phyloP scores from a whole-genome alignment of 768 basidiomycete genomes.

The Mycena leptocephala region DNA sequence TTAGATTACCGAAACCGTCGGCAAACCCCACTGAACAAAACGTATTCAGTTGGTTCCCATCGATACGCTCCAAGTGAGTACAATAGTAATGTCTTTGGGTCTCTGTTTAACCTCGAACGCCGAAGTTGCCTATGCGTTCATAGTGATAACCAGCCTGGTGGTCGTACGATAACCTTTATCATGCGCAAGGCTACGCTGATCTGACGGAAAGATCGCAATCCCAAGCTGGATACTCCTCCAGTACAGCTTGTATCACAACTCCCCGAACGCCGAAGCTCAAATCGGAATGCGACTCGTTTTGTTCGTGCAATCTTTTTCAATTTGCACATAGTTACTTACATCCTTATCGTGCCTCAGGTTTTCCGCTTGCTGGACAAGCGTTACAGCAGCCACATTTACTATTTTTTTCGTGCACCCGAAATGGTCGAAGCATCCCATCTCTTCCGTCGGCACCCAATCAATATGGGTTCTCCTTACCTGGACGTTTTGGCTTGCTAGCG shows the following conservation, averaged over 20 bases:
- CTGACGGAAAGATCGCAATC: slow-evolving; percentile 60
- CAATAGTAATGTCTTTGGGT: background rate
- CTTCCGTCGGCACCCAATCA: slow-evolving; percentile 73
- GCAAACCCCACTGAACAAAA: slow-evolving; percentile 67
- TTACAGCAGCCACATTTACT: slow-evolving; percentile 68
- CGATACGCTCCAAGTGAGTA: slow-evolving; percentile 69
- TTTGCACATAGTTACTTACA: background rate
- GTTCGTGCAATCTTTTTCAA: too few species aligned
- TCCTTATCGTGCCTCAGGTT: slow-evolving; percentile 57
- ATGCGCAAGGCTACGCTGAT: background rate
- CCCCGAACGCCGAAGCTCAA: slow-evolving; percentile 62
- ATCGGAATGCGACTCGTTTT: slow-evolving; percentile 64
- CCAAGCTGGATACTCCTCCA: slow-evolving; percentile 75
- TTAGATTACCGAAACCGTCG: slow-evolving; percentile 63
- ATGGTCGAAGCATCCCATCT: slow-evolving; percentile 68
- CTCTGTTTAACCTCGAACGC: slow-evolving; percentile 30
- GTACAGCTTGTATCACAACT: slow-evolving; percentile 68
- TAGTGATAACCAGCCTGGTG: slow-evolving; percentile 65
- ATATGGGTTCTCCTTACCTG: slow-evolving; percentile 74
- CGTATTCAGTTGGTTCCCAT: slow-evolving; percentile 61
- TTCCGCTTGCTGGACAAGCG: slow-evolving; percentile 72
- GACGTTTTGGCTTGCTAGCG: slow-evolving; percentile 74
- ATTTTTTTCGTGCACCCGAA: slow-evolving; percentile 74
- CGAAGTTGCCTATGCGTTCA: slow-evolving; percentile 66
- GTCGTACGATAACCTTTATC: slow-evolving; percentile 51